Conservation (phyloP, 1,284 basidiomycete species). For the Ustilago trichophora region DNA sequence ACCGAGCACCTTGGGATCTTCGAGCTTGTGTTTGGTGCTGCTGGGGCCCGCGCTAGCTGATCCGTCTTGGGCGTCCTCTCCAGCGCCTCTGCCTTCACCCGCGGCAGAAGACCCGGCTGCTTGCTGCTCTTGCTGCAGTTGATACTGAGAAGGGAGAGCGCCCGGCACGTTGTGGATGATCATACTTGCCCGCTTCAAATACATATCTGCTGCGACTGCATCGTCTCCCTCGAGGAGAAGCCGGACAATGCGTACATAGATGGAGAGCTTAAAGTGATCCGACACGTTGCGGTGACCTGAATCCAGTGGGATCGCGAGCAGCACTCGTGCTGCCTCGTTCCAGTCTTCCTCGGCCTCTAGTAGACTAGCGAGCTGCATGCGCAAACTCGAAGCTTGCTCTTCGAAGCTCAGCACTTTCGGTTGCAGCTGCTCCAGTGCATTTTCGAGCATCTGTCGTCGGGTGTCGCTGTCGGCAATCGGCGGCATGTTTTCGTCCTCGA, state of each 20-base stretch:
- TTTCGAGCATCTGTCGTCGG: conserved; percentile 74
- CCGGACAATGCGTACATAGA: conserved; percentile 93
- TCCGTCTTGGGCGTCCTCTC: neutral
- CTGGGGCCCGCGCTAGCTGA: neutral
- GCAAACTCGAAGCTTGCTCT: conserved; percentile 84
- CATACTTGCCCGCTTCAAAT: conserved; percentile 93
- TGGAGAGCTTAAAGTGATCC: conserved; percentile 84
- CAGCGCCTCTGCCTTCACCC: no score
- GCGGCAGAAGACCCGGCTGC: neutral
- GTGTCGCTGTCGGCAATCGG: conserved; percentile 46
- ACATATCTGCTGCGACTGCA: conserved; percentile 90
- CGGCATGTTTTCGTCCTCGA: conserved; percentile 25
- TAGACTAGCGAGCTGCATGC: conserved; percentile 85
- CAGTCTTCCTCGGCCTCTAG: conserved; percentile 92
- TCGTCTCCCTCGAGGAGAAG: conserved; percentile 93
- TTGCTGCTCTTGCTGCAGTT: conserved; percentile 28
- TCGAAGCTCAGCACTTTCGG: conserved; percentile 86
- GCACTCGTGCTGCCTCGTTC: conserved; percentile 85
- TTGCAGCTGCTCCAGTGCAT: conserved; percentile 77
- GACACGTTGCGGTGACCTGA: conserved; percentile 81
- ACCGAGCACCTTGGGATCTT: conserved; percentile 44
- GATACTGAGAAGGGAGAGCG: conserved; percentile 29
- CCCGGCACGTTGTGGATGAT: conserved; percentile 73
- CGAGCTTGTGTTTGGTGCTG: conserved; percentile 16
- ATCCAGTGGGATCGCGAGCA: conserved; percentile 90